Evolutionary conservation across 139 green algal genomes (phyloP).

Genomic region (Volvox reticuliferus): DNA sequence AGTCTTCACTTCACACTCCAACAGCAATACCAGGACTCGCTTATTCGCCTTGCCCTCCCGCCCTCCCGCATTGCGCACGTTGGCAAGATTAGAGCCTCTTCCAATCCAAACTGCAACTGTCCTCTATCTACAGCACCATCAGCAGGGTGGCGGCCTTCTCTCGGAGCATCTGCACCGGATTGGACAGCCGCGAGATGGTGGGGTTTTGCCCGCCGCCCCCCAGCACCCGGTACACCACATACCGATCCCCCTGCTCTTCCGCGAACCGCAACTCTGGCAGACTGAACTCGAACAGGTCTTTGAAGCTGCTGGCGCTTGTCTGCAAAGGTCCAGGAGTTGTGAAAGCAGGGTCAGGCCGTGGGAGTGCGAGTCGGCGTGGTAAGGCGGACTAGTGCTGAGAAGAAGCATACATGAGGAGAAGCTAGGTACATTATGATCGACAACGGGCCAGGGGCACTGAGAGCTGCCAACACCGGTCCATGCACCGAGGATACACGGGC

Average conservation of each 20-base stretch:
- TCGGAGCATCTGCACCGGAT: slow-evolving; percentile 10
- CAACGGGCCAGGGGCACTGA: too few relatives aligned
- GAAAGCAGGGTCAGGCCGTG: too few relatives aligned
- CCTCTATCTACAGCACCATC: neutral
- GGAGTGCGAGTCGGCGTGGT: neutral
- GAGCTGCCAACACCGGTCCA: too few relatives aligned
- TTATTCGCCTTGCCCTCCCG: too few relatives aligned
- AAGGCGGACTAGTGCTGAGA: neutral
- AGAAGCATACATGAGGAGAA: neutral
- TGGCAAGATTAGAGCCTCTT: too few relatives aligned
- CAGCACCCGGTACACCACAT: slow-evolving; percentile 43
- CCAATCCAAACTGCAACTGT: neutral
- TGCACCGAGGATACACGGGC: too few relatives aligned
- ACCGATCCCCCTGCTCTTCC: slow-evolving; percentile 11
- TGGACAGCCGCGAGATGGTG: slow-evolving; percentile 34
- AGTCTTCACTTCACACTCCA: too few relatives aligned
- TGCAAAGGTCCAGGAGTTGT: too few relatives aligned
- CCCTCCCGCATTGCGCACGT: too few relatives aligned
- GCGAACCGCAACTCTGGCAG: slow-evolving; percentile 40
- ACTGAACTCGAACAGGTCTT: slow-evolving; percentile 57
- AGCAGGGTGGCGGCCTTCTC: neutral
- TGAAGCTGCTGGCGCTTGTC: slow-evolving; percentile 6
- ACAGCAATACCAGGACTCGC: too few relatives aligned
- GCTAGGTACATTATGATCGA: neutral
- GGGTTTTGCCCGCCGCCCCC: slow-evolving; percentile 25